Evolutionary conservation across 2,329 filamentous ascomycete genomes (phyloP).

Genomic region (Cytospora paraplurivora): DNA sequence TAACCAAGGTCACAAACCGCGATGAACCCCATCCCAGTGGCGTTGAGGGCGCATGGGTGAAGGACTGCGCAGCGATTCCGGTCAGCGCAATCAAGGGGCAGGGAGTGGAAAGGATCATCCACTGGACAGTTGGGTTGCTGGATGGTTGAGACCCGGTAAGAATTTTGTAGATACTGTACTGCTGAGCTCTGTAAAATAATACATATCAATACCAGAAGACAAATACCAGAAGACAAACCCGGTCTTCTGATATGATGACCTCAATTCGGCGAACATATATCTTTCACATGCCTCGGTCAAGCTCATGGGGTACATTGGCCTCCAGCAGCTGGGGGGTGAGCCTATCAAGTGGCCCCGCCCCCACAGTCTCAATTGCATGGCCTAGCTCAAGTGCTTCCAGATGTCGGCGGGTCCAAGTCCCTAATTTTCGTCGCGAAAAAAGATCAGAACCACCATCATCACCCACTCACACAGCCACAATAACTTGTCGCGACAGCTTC

Average conservation of each 20-base stretch:
- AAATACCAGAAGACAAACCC: no score
- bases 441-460: neutral
- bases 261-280: neutral
- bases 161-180: neutral
- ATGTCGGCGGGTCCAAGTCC: neutral
- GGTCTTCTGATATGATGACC: neutral
- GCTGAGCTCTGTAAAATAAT: neutral
- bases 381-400: neutral
- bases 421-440: constrained; percentile 16
- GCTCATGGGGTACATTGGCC: neutral
- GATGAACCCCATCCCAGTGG: constrained; percentile 72
- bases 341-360: neutral
- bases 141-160: constrained; percentile 41
- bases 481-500: neutral
- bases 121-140: constrained; percentile 71
- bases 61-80: constrained; percentile 72
- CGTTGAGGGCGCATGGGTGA: constrained; percentile 57
- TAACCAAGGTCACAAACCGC: constrained; percentile 66
- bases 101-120: constrained; percentile 74
- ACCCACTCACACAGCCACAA: neutral
- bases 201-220: neutral
- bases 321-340: neutral
- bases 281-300: neutral
- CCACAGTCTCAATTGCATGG: neutral
- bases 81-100: constrained; percentile 88